phyloP scores from a whole-genome alignment of 2,329 filamentous ascomycete species.

The Xylaria digitata region DNA sequence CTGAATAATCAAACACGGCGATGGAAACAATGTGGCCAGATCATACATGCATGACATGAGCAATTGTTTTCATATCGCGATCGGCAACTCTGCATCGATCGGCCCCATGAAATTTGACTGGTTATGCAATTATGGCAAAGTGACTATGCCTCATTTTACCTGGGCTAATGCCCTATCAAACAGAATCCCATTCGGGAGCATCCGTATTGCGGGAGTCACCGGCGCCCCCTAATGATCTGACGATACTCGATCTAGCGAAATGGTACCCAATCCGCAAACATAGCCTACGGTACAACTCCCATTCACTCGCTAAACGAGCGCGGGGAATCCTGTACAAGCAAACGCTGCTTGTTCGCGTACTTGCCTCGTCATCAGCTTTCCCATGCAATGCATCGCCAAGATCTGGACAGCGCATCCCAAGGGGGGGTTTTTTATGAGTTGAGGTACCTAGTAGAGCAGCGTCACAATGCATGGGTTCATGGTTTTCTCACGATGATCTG shows the following conservation, averaged over 20 bases:
- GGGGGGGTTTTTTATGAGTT: slow-evolving; percentile 9
- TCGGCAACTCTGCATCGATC: slow-evolving; percentile 7
- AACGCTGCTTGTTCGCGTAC: slow-evolving; percentile 16
- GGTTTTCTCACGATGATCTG: slow-evolving; percentile 12
- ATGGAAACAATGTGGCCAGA: slow-evolving; percentile 13
- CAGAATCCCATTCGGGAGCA: slow-evolving; percentile 31
- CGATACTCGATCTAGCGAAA: slow-evolving; percentile 14
- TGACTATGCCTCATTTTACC: slow-evolving; percentile 3
- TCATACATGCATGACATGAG: slow-evolving; percentile 21
- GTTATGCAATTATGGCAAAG: slow-evolving; percentile 11
- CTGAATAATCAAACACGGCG: background rate
- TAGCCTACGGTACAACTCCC: slow-evolving; percentile 14
- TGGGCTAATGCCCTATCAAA: slow-evolving; percentile 14
- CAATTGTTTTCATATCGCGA: slow-evolving; percentile 2
- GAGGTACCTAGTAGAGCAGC: slow-evolving; percentile 19
- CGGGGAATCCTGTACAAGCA: slow-evolving; percentile 4
- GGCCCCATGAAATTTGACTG: slow-evolving; percentile 15
- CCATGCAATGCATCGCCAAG: slow-evolving; percentile 29
- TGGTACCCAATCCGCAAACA: slow-evolving; percentile 18
- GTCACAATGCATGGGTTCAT: slow-evolving; percentile 30
- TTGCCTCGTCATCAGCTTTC: slow-evolving; percentile 36
- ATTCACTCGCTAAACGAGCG: slow-evolving; percentile 11
- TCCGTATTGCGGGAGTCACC: slow-evolving; percentile 33
- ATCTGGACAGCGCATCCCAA: slow-evolving; percentile 25
- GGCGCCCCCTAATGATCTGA: slow-evolving; percentile 27